Evolutionary conservation across 371 early-diverging fungal genomes (phyloP).

Genomic region (Saksenaea vasiformis): DNA sequence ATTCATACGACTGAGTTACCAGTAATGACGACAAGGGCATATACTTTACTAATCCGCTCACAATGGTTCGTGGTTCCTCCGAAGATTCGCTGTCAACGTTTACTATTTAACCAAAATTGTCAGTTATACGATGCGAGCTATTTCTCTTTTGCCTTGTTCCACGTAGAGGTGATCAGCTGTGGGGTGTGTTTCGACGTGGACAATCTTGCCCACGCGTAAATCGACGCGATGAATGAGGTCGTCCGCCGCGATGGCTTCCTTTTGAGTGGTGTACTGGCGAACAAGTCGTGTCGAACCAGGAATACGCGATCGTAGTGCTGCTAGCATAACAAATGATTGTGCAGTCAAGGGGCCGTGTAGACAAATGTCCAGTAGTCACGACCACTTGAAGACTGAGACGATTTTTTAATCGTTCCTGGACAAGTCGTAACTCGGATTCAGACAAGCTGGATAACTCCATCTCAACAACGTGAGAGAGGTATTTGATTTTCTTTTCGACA

Average conservation of each 20-base stretch:
- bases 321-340: slow-evolving; percentile 9
- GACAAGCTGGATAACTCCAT: no score
- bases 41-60: slow-evolving; percentile 73
- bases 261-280: background rate
- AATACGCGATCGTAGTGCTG: background rate
- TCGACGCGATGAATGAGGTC: slow-evolving; percentile 64
- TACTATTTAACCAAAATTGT: background rate
- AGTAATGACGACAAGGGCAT: slow-evolving; percentile 53
- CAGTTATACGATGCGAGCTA: background rate
- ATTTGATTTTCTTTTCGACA: no score
- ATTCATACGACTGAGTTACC: slow-evolving; percentile 20
- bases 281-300: background rate
- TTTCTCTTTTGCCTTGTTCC: slow-evolving; percentile 55
- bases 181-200: slow-evolving; percentile 64
- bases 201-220: slow-evolving; percentile 76
- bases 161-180: slow-evolving; percentile 78
- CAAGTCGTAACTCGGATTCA: no score
- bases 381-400: no score
- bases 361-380: background rate
- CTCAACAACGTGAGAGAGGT: no score
- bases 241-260: slow-evolving; percentile 22
- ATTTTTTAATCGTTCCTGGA: no score
- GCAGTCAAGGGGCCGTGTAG: background rate
- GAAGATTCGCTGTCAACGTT: slow-evolving; percentile 6
- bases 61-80: slow-evolving; percentile 67